These are phyloP conservation scores for Saturnispora serradocipensis DNA, from an alignment of 805 yeast species.

Conservation along the genomic window DNA sequence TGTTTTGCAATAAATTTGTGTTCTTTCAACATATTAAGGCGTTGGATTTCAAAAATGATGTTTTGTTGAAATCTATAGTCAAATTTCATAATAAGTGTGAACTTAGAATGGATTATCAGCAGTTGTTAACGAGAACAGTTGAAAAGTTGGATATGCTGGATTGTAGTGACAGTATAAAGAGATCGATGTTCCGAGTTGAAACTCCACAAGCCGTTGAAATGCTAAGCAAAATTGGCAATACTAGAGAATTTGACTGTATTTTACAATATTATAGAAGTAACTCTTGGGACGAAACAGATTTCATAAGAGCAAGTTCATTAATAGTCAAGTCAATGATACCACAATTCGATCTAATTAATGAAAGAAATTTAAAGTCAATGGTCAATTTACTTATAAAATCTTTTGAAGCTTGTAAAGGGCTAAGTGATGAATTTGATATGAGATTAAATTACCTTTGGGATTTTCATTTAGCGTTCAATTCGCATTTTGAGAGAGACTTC, in stretches of 20 bases:
- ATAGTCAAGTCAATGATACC: background rate
- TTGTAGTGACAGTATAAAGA: background rate
- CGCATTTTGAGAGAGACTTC: background rate
- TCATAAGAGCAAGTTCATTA: background rate
- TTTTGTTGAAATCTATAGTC: background rate
- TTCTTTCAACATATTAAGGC: background rate
- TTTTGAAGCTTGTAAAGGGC: background rate
- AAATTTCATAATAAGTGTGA: background rate
- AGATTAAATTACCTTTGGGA: background rate
- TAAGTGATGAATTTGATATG: background rate
- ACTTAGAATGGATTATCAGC: background rate
- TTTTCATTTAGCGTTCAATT: background rate
- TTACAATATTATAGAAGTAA: background rate
- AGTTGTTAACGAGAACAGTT: background rate
- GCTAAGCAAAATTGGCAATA: background rate
- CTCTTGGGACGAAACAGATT: constrained; percentile 3
- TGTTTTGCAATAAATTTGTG: background rate
- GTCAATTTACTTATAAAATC: background rate
- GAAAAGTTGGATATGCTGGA: background rate
- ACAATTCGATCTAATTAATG: background rate
- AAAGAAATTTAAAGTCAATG: constrained; percentile 2
- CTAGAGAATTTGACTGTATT: background rate
- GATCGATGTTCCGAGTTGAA: background rate
- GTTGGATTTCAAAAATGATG: background rate
- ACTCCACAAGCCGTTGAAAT: constrained; percentile 1